Evolutionary conservation across 2,329 filamentous ascomycete species (phyloP).

Genomic region (Cladophialophora chaetospira): DNA sequence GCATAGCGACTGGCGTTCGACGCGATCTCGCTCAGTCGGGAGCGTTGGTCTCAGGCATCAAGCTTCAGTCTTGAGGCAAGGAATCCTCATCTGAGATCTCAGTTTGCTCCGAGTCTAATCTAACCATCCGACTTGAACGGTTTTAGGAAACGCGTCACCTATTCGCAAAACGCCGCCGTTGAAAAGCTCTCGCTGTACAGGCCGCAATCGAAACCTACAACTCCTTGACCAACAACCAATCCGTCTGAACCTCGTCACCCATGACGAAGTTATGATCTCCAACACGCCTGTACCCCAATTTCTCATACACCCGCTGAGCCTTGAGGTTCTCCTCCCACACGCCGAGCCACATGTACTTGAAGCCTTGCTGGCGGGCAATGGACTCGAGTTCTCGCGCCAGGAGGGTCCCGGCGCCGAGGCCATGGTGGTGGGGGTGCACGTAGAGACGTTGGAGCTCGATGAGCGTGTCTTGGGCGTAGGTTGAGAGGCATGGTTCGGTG

Average conservation of each 20-base stretch:
- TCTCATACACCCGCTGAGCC: conserved; percentile 27
- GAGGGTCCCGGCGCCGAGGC: conserved; percentile 20
- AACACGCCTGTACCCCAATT: conserved; percentile 20
- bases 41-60: too few relatives aligned
- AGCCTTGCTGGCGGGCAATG: conserved; percentile 16
- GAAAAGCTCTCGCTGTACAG: too few relatives aligned
- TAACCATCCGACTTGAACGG: too few relatives aligned
- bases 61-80: too few relatives aligned
- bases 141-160: too few relatives aligned
- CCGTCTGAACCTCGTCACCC: conserved; percentile 31
- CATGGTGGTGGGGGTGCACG: conserved; percentile 18
- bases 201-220: too few relatives aligned
- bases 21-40: too few relatives aligned
- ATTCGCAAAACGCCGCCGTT: too few relatives aligned
- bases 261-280: conserved; percentile 30
- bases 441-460: conserved; percentile 30
- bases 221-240: conserved; percentile 30
- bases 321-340: conserved; percentile 32
- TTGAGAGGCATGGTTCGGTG: conserved; percentile 26
- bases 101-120: too few relatives aligned
- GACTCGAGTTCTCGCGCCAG: conserved; percentile 16
- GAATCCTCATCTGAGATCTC: too few relatives aligned
- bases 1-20: conserved; percentile 3
- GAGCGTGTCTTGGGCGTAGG: conserved; percentile 2
- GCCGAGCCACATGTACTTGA: conserved; percentile 25